A percentile compares a stretch with the other conserved stretches of the same genome.
phyloP scores from a whole-genome alignment of 805 yeast genomes.

The Suhomyces xylopsoci region DNA sequence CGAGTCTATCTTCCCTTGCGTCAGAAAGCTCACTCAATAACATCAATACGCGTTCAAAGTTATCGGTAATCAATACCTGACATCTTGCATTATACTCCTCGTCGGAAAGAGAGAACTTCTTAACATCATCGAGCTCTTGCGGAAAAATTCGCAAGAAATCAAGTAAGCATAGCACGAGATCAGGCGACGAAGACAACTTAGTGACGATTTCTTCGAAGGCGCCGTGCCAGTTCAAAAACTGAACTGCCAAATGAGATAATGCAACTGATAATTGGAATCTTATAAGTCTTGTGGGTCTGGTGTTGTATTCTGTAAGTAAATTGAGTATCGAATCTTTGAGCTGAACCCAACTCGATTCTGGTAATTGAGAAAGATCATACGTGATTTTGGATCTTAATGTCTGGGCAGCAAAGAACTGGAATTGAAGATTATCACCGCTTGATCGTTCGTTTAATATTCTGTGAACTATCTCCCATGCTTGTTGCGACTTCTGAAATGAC shows the following conservation, averaged over 20 bases:
- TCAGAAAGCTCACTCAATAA: slow-evolving; percentile 52
- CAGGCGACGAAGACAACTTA: slow-evolving; percentile 37
- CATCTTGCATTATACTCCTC: slow-evolving; percentile 73
- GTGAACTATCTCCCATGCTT: slow-evolving; percentile 77
- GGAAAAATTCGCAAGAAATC: slow-evolving; percentile 87
- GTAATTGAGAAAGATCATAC: slow-evolving; percentile 80
- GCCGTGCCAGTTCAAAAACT: slow-evolving; percentile 66
- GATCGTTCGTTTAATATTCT: slow-evolving; percentile 43
- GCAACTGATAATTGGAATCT: slow-evolving; percentile 81
- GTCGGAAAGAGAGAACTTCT: slow-evolving; percentile 73
- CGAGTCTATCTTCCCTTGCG: slow-evolving; percentile 42
- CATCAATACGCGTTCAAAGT: slow-evolving; percentile 64
- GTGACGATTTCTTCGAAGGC: slow-evolving; percentile 67
- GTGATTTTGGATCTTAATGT: slow-evolving; percentile 82
- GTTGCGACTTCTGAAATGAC: slow-evolving; percentile 74
- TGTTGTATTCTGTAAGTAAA: slow-evolving; percentile 47
- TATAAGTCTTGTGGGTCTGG: slow-evolving; percentile 47
- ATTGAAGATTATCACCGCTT: slow-evolving; percentile 42
- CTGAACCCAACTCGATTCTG: slow-evolving; percentile 51
- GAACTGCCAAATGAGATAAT: slow-evolving; percentile 77
- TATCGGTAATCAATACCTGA: slow-evolving; percentile 57
- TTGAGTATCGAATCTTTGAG: slow-evolving; percentile 67
- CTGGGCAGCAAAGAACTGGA: slow-evolving; percentile 84
- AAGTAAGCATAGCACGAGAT: slow-evolving; percentile 48
- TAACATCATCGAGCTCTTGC: slow-evolving; percentile 80